Conservation (phyloP, 2,329 filamentous ascomycete species). For the Paraconiothyrium sp. region DNA sequence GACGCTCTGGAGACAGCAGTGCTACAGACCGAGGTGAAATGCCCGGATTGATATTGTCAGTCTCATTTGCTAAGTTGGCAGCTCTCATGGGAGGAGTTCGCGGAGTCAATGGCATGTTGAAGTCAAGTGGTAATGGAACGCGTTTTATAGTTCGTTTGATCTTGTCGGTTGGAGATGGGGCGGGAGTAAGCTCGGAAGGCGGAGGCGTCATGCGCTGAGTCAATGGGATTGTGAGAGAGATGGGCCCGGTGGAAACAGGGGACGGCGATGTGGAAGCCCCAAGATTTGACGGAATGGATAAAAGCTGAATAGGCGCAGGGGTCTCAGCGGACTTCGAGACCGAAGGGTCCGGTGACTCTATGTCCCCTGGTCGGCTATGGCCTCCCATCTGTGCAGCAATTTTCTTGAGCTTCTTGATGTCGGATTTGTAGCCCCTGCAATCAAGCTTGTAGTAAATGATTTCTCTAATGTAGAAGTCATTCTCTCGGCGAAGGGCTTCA, state of each 20-base stretch:
- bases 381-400: conserved; percentile 35
- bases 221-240: conserved; percentile 22
- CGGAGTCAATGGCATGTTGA: conserved; percentile 26
- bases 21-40: conserved; percentile 34
- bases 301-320: conserved; percentile 30
- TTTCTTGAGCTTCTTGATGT: conserved; percentile 48
- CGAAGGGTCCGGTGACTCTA: conserved; percentile 42
- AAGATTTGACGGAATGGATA: conserved; percentile 29
- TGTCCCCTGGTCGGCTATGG: conserved; percentile 34
- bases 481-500: conserved; percentile 49
- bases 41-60: conserved; percentile 32
- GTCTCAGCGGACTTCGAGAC: conserved; percentile 33
- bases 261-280: conserved; percentile 31
- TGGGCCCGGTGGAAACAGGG: conserved; percentile 25
- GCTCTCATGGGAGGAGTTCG: conserved; percentile 27
- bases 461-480: conserved; percentile 57
- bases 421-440: conserved; percentile 56
- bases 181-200: conserved; percentile 19
- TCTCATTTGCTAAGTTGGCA: conserved; percentile 25
- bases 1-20: conserved; percentile 31
- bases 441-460: conserved; percentile 61
- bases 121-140: conserved; percentile 18
- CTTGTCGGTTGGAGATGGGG: conserved; percentile 18
- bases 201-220: conserved; percentile 28
- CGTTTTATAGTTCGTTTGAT: conserved; percentile 19